Base-by-base conservation (phyloP, 1,284 basidiomycete genomes). In the Sporisorium exsertum region DNA sequence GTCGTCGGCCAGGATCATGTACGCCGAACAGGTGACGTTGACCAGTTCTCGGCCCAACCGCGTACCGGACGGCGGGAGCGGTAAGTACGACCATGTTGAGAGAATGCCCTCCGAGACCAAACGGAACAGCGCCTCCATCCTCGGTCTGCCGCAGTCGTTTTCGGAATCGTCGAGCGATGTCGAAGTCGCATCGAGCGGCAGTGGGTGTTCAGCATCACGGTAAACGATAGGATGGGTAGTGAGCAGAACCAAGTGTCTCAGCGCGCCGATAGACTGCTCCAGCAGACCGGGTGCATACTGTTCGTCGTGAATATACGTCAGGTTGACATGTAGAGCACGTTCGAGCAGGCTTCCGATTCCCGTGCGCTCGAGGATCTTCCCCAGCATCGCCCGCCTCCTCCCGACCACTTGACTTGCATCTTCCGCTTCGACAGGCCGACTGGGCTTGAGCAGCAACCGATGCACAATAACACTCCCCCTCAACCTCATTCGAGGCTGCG, bases 21-120 rank as follows among this genome's bases (percentile, higher is more conserved):
- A 75, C 2, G 58, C 60, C 0, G 40, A 15, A 27, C 67, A 70
- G 8, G 72, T 75, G 42, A 60, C 57, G 22, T 20, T 26, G 24
- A 63, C 59, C 12, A 75, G 42, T 8, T 42, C 26, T 9, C 59
- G 32, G 8, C 60, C 63, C 1, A 60, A 22, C 10, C 32, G 50
- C 2, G 63, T 64, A 6, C 67, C 47, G 9, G 56, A 49, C 9
- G 73, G 58, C 3, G 73, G 69, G 5, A 76, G 60, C 5, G 73
- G 64, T 0, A 76, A 42, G 47, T 72, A 72, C 20, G 73, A 72
- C 73, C 73, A 76, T 8, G 64, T 76, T 0, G 64, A 68, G 2
- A 76, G 46, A 8, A 76, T 55, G 32, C 20, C 37, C 55, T 72
- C 60, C 2, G 61, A 64, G 1, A 76, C 43, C 22, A 76, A 54